These are phyloP conservation scores for Eucalyptus cloeziana DNA, from an alignment of 345 rosid species.

Conservation along the genomic window DNA sequence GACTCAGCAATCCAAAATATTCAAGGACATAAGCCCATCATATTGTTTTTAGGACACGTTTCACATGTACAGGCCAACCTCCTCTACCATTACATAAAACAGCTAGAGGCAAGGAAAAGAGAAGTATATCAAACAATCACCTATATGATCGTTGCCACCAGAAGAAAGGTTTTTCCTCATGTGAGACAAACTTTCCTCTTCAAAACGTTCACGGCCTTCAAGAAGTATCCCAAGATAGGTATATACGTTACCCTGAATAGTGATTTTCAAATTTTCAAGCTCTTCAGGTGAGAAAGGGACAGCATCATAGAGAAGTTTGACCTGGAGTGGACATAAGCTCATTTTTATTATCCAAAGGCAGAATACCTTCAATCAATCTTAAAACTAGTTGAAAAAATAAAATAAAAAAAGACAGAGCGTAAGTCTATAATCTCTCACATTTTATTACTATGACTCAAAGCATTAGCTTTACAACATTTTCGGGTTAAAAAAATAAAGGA, in stretches of 20 bases:
- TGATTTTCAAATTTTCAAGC: constrained; percentile 67
- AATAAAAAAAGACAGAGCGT: background rate
- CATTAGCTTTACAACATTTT: background rate
- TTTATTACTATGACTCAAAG: background rate
- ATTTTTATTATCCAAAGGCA: background rate
- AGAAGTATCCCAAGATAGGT: constrained; percentile 91
- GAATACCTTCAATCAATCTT: background rate
- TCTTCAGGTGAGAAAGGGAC: constrained; percentile 80
- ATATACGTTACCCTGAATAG: constrained; percentile 82
- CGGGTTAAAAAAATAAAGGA: background rate
- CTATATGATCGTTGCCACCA: constrained; percentile 11
- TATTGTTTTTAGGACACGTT: background rate
- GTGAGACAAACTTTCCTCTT: constrained; percentile 65
- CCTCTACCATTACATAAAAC: background rate
- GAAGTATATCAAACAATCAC: constrained; percentile 7
- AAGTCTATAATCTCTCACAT: background rate
- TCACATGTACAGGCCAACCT: background rate
- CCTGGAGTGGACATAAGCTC: constrained; percentile 34
- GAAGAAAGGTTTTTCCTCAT: constrained; percentile 11
- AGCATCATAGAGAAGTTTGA: constrained; percentile 85
- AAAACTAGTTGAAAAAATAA: background rate
- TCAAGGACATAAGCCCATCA: background rate
- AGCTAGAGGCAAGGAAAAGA: background rate
- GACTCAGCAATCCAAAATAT: background rate
- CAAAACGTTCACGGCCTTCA: constrained; percentile 94